Conservation (phyloP, 148 eudicot genomes). For the Mesembryanthemum crystallinum region DNA sequence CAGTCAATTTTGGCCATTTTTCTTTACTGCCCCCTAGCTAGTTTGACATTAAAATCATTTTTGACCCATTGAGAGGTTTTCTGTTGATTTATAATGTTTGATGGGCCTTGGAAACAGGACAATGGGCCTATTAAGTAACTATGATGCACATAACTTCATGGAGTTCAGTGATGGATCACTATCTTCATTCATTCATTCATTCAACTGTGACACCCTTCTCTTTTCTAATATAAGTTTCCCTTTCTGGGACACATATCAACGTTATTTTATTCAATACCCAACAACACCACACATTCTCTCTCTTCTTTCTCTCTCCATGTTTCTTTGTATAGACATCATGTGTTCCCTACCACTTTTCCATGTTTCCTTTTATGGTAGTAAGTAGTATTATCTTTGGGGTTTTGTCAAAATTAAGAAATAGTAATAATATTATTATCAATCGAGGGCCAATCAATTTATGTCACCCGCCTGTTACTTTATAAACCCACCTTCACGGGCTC, state of each 20-base stretch:
- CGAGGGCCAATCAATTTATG: not conserved
- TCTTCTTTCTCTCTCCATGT: not conserved
- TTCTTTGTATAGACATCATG: not conserved
- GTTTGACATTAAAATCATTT: not conserved
- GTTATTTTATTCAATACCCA: not conserved
- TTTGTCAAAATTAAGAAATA: conserved; percentile 3
- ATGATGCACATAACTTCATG: not conserved
- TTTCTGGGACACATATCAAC: not conserved
- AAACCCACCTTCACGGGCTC: not conserved
- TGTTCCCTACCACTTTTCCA: conserved; percentile 15
- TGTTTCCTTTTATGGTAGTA: conserved; percentile 5
- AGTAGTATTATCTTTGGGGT: not conserved
- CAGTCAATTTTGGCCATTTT: not conserved
- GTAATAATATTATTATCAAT: no score
- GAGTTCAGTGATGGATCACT: conserved; percentile 33
- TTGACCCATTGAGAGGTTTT: not conserved
- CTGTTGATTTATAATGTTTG: not conserved
- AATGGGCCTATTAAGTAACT: not conserved
- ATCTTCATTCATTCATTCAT: conserved; percentile 17
- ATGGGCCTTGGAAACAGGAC: conserved; percentile 1
- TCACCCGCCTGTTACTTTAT: not conserved
- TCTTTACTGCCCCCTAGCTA: not conserved
- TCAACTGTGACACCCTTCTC: not conserved
- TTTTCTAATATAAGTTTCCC: conserved; percentile 6
- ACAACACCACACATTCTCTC: not conserved